A percentile compares a stretch with the other conserved stretches of the same genome.
These are phyloP conservation scores for Lablab purpureus DNA, from an alignment of 306 rosid genomes.

Conservation along the genomic window DNA sequence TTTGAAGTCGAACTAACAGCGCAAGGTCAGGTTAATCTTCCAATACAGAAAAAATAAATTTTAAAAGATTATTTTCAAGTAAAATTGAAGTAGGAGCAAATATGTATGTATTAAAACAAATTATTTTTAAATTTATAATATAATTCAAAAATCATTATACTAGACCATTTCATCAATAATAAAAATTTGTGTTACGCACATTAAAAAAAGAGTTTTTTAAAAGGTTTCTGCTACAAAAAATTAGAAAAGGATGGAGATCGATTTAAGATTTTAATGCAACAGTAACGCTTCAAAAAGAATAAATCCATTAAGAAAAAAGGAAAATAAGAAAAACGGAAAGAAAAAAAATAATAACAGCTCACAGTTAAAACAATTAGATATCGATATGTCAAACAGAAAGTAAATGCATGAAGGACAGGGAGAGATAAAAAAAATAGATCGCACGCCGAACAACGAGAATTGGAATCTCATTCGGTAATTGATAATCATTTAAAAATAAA, in stretches of 20 bases:
- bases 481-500: not conserved
- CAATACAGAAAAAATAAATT: not conserved
- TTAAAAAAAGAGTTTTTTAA: too few relatives aligned
- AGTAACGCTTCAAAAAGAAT: not conserved
- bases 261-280: not conserved
- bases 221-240: too few relatives aligned
- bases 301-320: not conserved
- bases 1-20: not conserved
- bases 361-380: not conserved
- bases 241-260: not conserved
- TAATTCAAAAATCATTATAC: too few relatives aligned
- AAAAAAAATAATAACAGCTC: not conserved
- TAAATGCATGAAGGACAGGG: not conserved
- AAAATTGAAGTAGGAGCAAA: too few relatives aligned
- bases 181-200: too few relatives aligned
- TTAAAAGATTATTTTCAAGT: too few relatives aligned
- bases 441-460: not conserved
- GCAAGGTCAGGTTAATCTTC: not conserved
- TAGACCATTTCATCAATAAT: too few relatives aligned
- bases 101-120: too few relatives aligned
- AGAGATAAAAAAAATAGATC: not conserved
- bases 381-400: not conserved
- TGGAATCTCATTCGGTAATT: not conserved
- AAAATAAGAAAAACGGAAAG: not conserved
- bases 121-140: too few relatives aligned